A percentile compares a stretch with the other conserved stretches of the same genome.
Conservation (phyloP, 257 asterid species). For the Solanum chiquidenum region DNA sequence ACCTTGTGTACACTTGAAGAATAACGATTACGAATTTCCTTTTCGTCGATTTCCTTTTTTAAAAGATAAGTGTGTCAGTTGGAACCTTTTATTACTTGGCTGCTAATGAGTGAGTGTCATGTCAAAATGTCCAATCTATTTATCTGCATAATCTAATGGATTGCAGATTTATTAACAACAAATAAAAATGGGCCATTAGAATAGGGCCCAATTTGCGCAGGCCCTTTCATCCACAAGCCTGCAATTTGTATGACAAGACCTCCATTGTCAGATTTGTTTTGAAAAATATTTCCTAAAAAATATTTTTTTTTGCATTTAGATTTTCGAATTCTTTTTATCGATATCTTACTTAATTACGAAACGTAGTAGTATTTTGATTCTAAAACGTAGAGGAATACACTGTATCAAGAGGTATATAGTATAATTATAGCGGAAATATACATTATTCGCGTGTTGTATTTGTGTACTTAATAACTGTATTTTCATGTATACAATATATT, state of each 20-base stretch:
- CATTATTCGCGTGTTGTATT: too few species aligned
- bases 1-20: accelerated
- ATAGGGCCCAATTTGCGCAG: not conserved
- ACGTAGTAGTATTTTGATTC: too few species aligned
- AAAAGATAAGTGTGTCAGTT: not conserved
- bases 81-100: not conserved
- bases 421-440: not conserved
- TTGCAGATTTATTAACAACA: not conserved
- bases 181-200: not conserved
- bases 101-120: not conserved
- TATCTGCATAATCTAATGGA: not conserved
- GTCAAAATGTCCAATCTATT: not conserved
- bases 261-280: not conserved
- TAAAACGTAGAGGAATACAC: not conserved
- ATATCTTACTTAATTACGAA: not conserved
- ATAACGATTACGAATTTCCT: too few species aligned
- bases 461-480: too few species aligned
- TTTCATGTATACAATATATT: not conserved
- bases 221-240: not conserved
- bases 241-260: not conserved
- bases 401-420: not conserved
- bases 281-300: too few species aligned
- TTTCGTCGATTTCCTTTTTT: too few species aligned
- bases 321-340: too few species aligned
- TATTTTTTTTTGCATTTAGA: too few species aligned